Base-by-base conservation (phyloP, 2,329 filamentous ascomycete species). In the Ceratocystiopsis sp. region DNA sequence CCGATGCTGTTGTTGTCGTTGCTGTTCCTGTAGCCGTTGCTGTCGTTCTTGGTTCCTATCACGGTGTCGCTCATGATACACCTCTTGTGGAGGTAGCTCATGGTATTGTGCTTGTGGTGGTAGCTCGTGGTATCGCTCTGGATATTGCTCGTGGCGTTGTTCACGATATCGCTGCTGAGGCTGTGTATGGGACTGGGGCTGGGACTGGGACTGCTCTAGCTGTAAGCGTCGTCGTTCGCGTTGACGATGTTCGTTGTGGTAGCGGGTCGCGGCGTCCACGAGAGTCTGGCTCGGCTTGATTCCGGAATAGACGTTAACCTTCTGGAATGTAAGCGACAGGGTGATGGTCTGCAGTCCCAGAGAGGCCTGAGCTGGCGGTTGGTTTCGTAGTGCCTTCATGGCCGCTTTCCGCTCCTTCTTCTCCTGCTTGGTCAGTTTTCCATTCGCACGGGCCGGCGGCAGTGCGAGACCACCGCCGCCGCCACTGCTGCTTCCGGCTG, bases 271-370 rank as follows among this genome's bases (percentile, higher is more conserved):
- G 35, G 81, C 78, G 46, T 82, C 69, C 17, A 94, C 63, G 7
- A 96, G 75, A 40, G 80, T 76, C 18, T 73, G 63, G 2, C 87
- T 86, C 13, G 91, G 89, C 18, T 74, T 71, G 50, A 96, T 86
- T 51, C 91, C 91, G 1, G 87, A 94, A 59, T 74, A 96, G 15
- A 98, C 75, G 44, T 85, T 73, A 41, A 93, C 70, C 33, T 64
- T 59, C 39, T 78, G 75, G 53, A 96, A 78, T 48, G 80, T 72
- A 16, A 98, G 67, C 5, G 87, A 84, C 3, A 94, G 69, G 44
- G 81, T 72, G 33, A 93, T 75, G 42, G 78, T 69, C 61, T 93
- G 84, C n/a, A 79, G 70, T 19, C 44, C 41, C 15, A 59, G 19
- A 4, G 19, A 21, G 19, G 7, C 19, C 19, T 21, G 19, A 7